These are phyloP conservation scores for Funneliformis geosporum DNA, from an alignment of 192 early-diverging fungal species.

Conservation along the genomic window DNA sequence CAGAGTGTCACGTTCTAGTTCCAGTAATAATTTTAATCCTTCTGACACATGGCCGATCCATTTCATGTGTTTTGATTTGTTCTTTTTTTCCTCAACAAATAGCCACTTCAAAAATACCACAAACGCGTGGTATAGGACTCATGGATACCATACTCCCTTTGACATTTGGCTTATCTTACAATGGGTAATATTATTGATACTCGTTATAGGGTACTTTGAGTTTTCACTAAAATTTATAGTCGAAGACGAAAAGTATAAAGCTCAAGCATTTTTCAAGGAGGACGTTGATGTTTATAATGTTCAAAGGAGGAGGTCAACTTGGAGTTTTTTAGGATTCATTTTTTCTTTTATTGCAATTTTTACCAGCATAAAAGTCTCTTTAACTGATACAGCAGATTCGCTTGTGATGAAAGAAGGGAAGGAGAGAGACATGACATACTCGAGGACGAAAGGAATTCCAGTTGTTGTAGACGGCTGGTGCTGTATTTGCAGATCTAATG, in stretches of 20 bases:
- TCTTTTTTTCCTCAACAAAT: slow-evolving; percentile 2
- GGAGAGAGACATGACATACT: slow-evolving; percentile 22
- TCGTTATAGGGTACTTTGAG: neutral
- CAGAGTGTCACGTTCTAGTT: neutral
- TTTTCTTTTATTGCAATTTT: slow-evolving; percentile 5
- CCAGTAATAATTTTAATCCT: neutral
- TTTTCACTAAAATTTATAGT: slow-evolving; percentile 13
- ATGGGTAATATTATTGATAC: neutral
- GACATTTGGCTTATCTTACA: slow-evolving; percentile 17
- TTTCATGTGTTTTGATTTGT: neutral
- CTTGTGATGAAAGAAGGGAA: slow-evolving; percentile 1
- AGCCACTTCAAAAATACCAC: neutral
- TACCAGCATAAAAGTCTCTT: slow-evolving; percentile 5
- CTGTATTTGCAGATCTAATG: slow-evolving; percentile 21
- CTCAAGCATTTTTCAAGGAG: neutral
- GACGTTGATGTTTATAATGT: neutral
- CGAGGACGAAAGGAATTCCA: slow-evolving; percentile 1
- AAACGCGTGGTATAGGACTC: slow-evolving; percentile 25
- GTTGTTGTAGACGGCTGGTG: slow-evolving; percentile 31
- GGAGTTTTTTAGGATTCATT: slow-evolving; percentile 10
- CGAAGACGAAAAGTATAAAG: neutral
- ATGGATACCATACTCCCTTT: slow-evolving; percentile 18
- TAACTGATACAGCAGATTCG: slow-evolving; percentile 23
- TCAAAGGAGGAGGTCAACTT: neutral
- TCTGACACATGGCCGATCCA: neutral